Evolutionary conservation across 257 asterid species (phyloP), one percentile per base, ranked within the genome.

Genomic region (Nemophila menziesii): DNA sequence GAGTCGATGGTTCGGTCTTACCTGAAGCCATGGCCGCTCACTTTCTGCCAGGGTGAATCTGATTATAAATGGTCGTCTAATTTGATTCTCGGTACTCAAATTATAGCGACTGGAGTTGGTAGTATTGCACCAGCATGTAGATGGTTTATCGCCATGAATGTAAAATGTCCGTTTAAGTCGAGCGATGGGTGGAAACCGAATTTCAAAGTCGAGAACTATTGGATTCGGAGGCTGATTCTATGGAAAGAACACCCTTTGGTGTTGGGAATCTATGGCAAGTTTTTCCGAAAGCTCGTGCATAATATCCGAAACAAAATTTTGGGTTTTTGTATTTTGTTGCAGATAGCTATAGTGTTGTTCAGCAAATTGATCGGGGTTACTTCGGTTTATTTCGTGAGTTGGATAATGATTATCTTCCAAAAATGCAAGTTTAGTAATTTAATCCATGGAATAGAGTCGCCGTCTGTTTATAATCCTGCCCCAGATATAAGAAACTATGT

Each of bases 21-120:
- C 56, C 56, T 57, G 63, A 86, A 9, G 33, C 6, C 86, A 0
- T 21, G 62, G 65, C 18, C 58, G 52, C 77, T 77, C 70, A 63
- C 23, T 1, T 84, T 84, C 43, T 84, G 96, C 36, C 39, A 13
- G 4, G 93, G 92, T 1, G 68, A 71, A 1, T 78, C 93, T 11
- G 96, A 85, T 68, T 85, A 78, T 67, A 71, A 63, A 65, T 78
- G 93, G 93, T 78, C 96, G 3, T 61, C 67, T 8, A 59, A 51
- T 46, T 36, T 78, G 68, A 70, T 85, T 50, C 60, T 85, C 5
- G 43, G 58, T 27, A 58, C 66, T 22, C 96, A 81, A 52, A 67
- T 73, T 12, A 21, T 70, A 1, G 89, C 86, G 4, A 73, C 81
- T n/a, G 82, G 45, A 8, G 72, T 57, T 16, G 96, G 93, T n/a